phyloP scores from a whole-genome alignment of 176 grass and related monocot species.

The Lolium perenne region DNA sequence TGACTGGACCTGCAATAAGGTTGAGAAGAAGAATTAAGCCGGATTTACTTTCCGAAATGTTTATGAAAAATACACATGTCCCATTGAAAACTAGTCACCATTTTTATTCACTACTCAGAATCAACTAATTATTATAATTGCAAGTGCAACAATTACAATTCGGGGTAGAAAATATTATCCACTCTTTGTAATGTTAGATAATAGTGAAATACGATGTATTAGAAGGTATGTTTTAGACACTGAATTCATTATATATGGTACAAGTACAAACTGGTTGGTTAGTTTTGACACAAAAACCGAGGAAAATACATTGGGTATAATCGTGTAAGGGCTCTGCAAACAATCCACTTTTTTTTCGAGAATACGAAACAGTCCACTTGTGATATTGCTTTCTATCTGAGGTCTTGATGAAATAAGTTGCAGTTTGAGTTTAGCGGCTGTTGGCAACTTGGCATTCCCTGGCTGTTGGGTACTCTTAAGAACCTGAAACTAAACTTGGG shows the following conservation, averaged over 20 bases:
- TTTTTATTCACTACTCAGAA: slow-evolving; percentile 26
- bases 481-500: not conserved
- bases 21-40: slow-evolving; percentile 40
- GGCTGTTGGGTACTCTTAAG: not conserved
- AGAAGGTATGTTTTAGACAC: slow-evolving; percentile 3
- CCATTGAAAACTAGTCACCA: slow-evolving; percentile 26
- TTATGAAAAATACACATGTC: slow-evolving; percentile 12
- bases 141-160: slow-evolving; percentile 1
- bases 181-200: slow-evolving; percentile 1
- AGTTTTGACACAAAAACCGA: slow-evolving; percentile 27
- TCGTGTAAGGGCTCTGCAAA: slow-evolving; percentile 6
- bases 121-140: slow-evolving; percentile 9
- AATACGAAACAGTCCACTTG: not conserved
- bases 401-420: not conserved
- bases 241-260: not conserved
- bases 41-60: slow-evolving; percentile 11
- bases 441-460: too few relatives aligned
- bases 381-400: slow-evolving; percentile 3
- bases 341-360: not conserved
- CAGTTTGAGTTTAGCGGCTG: slow-evolving; percentile 4
- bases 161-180: slow-evolving; percentile 14
- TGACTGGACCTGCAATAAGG: slow-evolving; percentile 65
- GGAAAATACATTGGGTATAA: not conserved
- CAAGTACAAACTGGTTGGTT: not conserved
- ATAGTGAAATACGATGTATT: not conserved